Conservation (phyloP, 2,329 filamentous ascomycete species). For the Aureobasidium musti region DNA sequence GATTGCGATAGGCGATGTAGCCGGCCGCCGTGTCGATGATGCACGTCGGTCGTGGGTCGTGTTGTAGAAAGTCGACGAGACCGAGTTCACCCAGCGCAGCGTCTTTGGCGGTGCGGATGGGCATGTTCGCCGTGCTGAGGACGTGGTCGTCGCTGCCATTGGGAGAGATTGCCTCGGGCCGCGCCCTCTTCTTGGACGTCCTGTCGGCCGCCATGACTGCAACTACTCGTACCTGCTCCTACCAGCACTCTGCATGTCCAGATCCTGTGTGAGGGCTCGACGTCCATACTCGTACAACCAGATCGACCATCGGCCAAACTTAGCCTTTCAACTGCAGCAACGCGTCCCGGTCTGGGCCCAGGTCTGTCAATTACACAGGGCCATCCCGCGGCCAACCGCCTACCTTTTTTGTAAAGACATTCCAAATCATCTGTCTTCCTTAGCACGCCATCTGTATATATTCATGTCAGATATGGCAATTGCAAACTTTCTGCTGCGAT, state of each 20-base stretch:
- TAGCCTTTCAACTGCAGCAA: constrained; percentile 8
- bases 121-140: constrained; percentile 10
- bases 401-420: too few species aligned
- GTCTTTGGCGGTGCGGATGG: constrained; percentile 5
- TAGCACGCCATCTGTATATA: too few species aligned
- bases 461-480: too few species aligned
- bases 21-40: neutral
- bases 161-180: neutral
- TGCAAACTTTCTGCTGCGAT: too few species aligned
- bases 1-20: constrained; percentile 17
- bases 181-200: constrained; percentile 4
- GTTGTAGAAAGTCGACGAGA: constrained; percentile 6
- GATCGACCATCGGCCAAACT: neutral
- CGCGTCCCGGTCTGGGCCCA: neutral
- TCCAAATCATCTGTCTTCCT: too few species aligned
- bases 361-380: too few species aligned
- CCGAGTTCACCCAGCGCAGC: neutral
- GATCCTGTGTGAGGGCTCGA: neutral
- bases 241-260: neutral
- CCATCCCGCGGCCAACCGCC: too few species aligned
- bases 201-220: constrained; percentile 6
- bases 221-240: neutral
- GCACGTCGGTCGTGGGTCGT: constrained; percentile 20
- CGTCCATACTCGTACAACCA: neutral
- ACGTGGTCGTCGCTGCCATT: neutral